phyloP scores from a whole-genome alignment of 257 asterid genomes.

The Eucommia ulmoides region DNA sequence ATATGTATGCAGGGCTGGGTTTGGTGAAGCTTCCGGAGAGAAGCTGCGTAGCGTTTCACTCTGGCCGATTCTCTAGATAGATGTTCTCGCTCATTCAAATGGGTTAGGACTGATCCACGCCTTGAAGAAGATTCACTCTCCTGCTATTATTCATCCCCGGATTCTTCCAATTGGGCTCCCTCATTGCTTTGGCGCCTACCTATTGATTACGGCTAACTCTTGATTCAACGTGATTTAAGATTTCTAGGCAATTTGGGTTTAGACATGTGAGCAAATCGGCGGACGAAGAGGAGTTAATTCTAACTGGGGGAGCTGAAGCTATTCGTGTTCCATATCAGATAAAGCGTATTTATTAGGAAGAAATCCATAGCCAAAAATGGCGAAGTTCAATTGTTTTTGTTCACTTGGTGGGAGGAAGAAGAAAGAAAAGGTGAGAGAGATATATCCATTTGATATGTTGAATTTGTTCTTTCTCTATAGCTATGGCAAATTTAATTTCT shows the following conservation, averaged over 20 bases:
- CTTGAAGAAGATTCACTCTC: conserved; percentile 18
- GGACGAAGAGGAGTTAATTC: too few relatives aligned
- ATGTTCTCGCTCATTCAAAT: conserved; percentile 18
- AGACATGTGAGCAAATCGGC: too few relatives aligned
- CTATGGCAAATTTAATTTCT: too few relatives aligned
- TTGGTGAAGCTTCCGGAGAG: conserved; percentile 41
- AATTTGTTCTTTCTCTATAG: too few relatives aligned
- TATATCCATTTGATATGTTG: neutral
- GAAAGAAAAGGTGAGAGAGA: conserved; percentile 34
- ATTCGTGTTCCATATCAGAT: neutral
- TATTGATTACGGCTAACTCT: conserved; percentile 51
- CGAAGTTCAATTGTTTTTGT: conserved; percentile 28
- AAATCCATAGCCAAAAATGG: conserved; percentile 19
- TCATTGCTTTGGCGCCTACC: conserved; percentile 46
- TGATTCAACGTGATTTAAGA: conserved; percentile 15
- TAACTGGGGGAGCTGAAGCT: too few relatives aligned
- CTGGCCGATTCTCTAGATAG: conserved; percentile 45
- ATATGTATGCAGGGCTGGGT: conserved; percentile 34
- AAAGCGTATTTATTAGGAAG: neutral
- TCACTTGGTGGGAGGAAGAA: conserved; percentile 25
- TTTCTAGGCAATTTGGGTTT: too few relatives aligned
- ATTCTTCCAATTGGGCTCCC: conserved; percentile 19
- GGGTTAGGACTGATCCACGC: conserved; percentile 25
- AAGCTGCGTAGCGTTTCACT: conserved; percentile 31
- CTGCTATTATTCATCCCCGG: conserved; percentile 14